Evolutionary conservation across 169 alveolate species (phyloP), one percentile per base, ranked within the genome.

Genomic region (Plasmodium gonderi): DNA sequence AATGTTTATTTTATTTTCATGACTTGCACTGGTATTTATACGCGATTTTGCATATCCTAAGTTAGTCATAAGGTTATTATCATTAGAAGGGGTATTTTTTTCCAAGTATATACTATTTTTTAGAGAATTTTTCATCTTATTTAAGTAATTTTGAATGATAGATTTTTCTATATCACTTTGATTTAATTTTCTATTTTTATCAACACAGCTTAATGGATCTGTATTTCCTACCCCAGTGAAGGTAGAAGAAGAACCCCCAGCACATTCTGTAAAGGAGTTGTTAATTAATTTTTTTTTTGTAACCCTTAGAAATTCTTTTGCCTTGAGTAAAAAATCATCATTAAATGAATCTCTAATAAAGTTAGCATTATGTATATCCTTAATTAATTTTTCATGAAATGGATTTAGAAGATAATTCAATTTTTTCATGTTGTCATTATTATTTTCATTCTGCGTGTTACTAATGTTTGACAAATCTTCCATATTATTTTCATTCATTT

Each of bases 271-370:
- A 38, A 87, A 87, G 33, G 79, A 54, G 64, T 47, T 69, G 17
- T 87, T 87, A 20, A 87, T 51, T 75, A 75, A 54, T 54, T 87
- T 87, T 17, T 51, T 87, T 60, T 87, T 87, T 40, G 93, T 87
- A 17, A 87, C 87, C 17, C 93, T 74, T 20, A 87, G 44, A 54
- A 87, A 87, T 75, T 87, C 93, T 44, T 87, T 87, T 6, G 93
- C 93, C 36, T 87, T 87, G 12, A 54, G 72, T 49, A 87, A 87
- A 75, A 87, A 87, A 12, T 87, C 89, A 26, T 75, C 93, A 40
- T 87, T 87, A 60, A 87, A 87, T 23, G 93, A 87, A 2, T 87
- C 93, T 38, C 67, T 75, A 36, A 76, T 87, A 60, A 87, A 87
- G 68, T 87, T 75, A 14, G 36, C 80, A 75, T 87, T 87, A 29